A percentile compares a stretch with the other conserved stretches of the same genome.
Evolutionary conservation across 2,329 filamentous ascomycete species (phyloP).

Genomic region (Dothistroma septosporum): DNA sequence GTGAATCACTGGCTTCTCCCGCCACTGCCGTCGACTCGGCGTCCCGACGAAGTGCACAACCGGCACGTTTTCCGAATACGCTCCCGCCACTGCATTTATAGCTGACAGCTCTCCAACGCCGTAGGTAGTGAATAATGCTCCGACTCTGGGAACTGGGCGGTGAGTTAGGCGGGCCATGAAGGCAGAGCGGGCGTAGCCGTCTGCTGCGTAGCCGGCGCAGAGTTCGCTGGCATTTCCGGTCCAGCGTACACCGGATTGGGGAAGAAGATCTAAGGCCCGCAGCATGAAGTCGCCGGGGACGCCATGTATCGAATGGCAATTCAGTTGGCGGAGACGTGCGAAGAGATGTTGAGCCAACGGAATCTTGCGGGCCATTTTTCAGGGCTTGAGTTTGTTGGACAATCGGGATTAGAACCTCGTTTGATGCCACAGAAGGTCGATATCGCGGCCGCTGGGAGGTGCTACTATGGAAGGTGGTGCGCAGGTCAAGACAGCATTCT

Average conservation of each 20-base stretch:
- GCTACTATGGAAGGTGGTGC: no score
- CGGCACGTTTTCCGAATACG: conserved; percentile 43
- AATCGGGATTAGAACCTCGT: not conserved
- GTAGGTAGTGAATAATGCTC: conserved; percentile 55
- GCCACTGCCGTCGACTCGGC: conserved; percentile 8
- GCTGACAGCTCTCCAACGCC: conserved; percentile 54
- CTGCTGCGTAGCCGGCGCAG: conserved; percentile 55
- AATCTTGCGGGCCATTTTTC: conserved; percentile 10
- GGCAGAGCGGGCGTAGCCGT: conserved; percentile 38
- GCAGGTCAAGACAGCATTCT: no score
- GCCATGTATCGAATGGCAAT: conserved; percentile 13
- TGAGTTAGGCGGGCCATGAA: not conserved
- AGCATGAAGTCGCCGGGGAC: conserved; percentile 45
- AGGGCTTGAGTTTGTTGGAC: not conserved
- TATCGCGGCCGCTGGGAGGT: no score
- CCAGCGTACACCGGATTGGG: conserved; percentile 38
- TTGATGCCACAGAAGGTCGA: not conserved
- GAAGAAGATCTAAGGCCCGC: conserved; percentile 44
- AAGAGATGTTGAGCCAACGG: conserved; percentile 18
- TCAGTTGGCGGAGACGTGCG: conserved; percentile 14
- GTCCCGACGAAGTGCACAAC: conserved; percentile 42
- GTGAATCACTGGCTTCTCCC: conserved; percentile 3
- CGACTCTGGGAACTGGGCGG: conserved; percentile 22
- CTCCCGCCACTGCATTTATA: conserved; percentile 44
- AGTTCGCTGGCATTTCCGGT: conserved; percentile 57